Conservation (phyloP, 108 stramenopile genomes). For the Conticribra weissflogii region DNA sequence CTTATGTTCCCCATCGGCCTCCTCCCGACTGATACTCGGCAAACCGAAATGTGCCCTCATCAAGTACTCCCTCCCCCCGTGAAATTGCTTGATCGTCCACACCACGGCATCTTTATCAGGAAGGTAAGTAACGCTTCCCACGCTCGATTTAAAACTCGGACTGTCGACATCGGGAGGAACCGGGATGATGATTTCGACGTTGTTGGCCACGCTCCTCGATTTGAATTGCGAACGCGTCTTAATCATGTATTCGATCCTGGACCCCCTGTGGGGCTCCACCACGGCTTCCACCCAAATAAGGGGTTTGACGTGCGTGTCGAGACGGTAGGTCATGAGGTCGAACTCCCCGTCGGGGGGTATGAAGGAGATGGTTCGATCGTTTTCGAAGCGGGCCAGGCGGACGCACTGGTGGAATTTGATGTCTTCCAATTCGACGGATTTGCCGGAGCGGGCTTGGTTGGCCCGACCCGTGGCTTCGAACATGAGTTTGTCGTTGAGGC, state of each 20-base stretch:
- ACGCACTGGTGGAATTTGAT: conserved; percentile 99
- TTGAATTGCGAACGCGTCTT: conserved; percentile 99
- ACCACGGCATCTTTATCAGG: conserved; percentile 97
- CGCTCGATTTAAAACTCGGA: conserved; percentile 95
- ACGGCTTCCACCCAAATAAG: conserved; percentile 99
- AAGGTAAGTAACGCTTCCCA: conserved; percentile 97
- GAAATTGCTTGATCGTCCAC: conserved; percentile 98
- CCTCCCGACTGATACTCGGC: conserved; percentile 91
- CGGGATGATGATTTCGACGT: conserved; percentile 99
- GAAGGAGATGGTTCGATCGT: conserved; percentile 98
- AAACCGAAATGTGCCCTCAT: conserved; percentile 99
- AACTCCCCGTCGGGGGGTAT: conserved; percentile 99
- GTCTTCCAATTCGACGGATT: conserved; percentile 98
- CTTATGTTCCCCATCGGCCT: conserved; percentile 55
- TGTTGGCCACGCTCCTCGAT: conserved; percentile 95
- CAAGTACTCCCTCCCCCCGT: conserved; percentile 92
- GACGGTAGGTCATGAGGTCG: conserved; percentile 98
- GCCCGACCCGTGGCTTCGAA: conserved; percentile 89
- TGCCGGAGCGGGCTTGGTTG: conserved; percentile 67
- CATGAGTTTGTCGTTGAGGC: conserved; percentile 98
- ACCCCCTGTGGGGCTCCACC: conserved; percentile 96
- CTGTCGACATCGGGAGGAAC: conserved; percentile 99
- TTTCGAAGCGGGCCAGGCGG: conserved; percentile 97
- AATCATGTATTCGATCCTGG: conserved; percentile 99
- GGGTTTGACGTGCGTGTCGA: conserved; percentile 99